Conservation (phyloP, 2,329 filamentous ascomycete species). For the Curvularia spicifera region DNA sequence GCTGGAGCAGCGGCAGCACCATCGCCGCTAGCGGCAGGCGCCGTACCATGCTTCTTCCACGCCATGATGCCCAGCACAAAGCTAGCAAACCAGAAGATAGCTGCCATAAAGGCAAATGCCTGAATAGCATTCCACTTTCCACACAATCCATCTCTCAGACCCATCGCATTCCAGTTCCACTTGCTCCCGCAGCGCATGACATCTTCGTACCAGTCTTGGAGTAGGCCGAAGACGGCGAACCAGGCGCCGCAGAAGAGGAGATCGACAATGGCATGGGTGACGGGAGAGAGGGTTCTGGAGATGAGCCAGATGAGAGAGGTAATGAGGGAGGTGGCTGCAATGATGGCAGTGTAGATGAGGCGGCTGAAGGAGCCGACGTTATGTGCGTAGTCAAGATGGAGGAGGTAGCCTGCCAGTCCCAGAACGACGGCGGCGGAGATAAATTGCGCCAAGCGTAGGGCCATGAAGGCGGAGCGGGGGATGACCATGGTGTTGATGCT, state of each 20-base stretch:
- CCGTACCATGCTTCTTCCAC: background rate
- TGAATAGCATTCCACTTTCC: constrained; percentile 72
- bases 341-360: constrained; percentile 76
- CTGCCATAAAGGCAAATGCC: constrained; percentile 74
- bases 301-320: background rate
- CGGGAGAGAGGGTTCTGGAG: constrained; percentile 61
- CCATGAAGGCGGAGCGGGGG: constrained; percentile 59
- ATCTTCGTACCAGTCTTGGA: constrained; percentile 36
- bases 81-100: constrained; percentile 72
- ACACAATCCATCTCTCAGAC: constrained; percentile 57
- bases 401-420: constrained; percentile 24
- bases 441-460: constrained; percentile 67
- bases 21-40: background rate
- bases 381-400: constrained; percentile 37
- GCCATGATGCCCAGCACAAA: constrained; percentile 22
- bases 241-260: constrained; percentile 71
- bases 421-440: constrained; percentile 67
- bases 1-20: background rate
- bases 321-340: constrained; percentile 68
- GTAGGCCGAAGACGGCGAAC: constrained; percentile 59
- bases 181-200: constrained; percentile 30
- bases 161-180: constrained; percentile 62
- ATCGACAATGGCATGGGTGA: constrained; percentile 74
- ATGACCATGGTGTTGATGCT: constrained; percentile 20
- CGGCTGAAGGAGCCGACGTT: constrained; percentile 64